Percentiles rank a stretch among this genome's conserved stretches.
Evolutionary conservation across 2,329 filamentous ascomycete genomes (phyloP).

Genomic region (Pleomassaria siparia): DNA sequence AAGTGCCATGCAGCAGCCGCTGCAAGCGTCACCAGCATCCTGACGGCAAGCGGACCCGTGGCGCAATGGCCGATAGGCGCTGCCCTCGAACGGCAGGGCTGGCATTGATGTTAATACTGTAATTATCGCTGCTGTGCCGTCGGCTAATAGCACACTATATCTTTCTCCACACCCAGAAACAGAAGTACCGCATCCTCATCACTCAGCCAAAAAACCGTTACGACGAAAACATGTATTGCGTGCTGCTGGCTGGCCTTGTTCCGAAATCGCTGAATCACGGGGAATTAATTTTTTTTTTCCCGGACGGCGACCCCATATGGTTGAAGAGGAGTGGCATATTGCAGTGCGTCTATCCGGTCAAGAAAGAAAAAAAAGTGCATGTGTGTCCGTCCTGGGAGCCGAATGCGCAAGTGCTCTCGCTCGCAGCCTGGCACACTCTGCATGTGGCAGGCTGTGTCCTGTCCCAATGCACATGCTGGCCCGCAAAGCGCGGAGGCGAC

Average conservation of each 20-base stretch:
- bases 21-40: slow-evolving; percentile 35
- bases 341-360: too few species aligned
- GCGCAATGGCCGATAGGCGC: slow-evolving; percentile 38
- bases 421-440: slow-evolving; percentile 4
- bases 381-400: slow-evolving; percentile 4
- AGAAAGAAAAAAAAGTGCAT: too few species aligned
- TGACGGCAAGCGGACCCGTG: slow-evolving; percentile 29
- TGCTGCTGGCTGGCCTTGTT: slow-evolving; percentile 10
- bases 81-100: slow-evolving; percentile 33
- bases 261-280: too few species aligned
- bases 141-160: slow-evolving; percentile 38
- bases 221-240: too few species aligned
- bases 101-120: slow-evolving; percentile 7
- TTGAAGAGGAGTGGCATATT: too few species aligned
- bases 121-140: slow-evolving; percentile 20
- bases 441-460: too few species aligned
- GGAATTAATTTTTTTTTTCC: too few species aligned
- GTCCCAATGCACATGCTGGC: slow-evolving; percentile 9
- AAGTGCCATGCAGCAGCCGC: slow-evolving; percentile 39
- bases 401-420: too few species aligned
- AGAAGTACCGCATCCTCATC: not conserved
- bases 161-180: slow-evolving; percentile 13
- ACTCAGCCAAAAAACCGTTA: slow-evolving; percentile 11
- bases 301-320: too few species aligned
- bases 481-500: slow-evolving; percentile 6